Conservation (phyloP, 495 filamentous ascomycete species). For the Penicillium chermesinum region DNA sequence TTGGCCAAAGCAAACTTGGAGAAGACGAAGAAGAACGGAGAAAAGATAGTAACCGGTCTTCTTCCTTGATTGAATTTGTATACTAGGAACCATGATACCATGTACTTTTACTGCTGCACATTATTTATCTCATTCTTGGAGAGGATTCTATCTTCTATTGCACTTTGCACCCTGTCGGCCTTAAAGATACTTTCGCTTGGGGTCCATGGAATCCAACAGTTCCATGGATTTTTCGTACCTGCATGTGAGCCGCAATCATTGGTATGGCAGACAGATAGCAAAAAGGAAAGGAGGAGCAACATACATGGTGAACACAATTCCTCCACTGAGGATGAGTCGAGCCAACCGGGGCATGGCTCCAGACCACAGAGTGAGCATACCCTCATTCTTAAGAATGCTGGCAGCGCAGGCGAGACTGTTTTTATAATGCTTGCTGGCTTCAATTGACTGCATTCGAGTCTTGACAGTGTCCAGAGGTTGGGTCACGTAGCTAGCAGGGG, state of each 20-base stretch:
- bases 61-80: constrained; percentile 7
- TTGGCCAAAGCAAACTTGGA: constrained; percentile 21
- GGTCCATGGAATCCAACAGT: constrained; percentile 72
- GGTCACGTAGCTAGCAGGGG: constrained; percentile 50
- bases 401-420: constrained; percentile 85
- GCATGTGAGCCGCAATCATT: constrained; percentile 8
- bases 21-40: constrained; percentile 2
- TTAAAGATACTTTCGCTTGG: constrained; percentile 78
- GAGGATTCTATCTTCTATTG: constrained; percentile 4
- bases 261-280: neutral
- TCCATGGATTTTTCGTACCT: constrained; percentile 98
- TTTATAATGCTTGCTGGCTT: constrained; percentile 75
- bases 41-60: neutral
- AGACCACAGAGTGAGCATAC: constrained; percentile 86
- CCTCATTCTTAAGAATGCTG: constrained; percentile 83
- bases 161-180: neutral
- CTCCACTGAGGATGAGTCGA: constrained; percentile 81
- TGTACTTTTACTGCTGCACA: constrained; percentile 13
- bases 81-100: constrained; percentile 17
- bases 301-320: constrained; percentile 95
- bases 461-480: constrained; percentile 95
- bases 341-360: constrained; percentile 83
- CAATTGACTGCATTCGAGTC: constrained; percentile 96
- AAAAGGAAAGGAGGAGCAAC: constrained; percentile 16
- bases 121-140: constrained; percentile 6